A percentile compares a stretch with the other conserved stretches of the same genome.
Evolutionary conservation across 805 yeast genomes (phyloP).

Genomic region (Spathaspora sp.): DNA sequence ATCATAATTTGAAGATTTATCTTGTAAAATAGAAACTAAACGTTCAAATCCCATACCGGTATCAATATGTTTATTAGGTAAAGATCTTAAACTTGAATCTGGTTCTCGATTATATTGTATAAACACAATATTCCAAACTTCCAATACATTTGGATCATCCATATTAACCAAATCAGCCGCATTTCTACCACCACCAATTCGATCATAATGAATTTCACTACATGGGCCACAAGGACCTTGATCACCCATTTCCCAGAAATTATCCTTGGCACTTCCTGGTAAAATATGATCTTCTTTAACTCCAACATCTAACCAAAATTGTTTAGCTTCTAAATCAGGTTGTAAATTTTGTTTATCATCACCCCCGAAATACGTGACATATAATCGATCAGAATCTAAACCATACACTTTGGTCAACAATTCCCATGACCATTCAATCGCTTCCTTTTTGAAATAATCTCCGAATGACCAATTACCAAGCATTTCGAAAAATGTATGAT

Average conservation of each 20-base stretch:
- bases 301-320: slow-evolving; percentile 83
- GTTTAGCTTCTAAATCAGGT: slow-evolving; percentile 92
- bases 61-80: slow-evolving; percentile 95
- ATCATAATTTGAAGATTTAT: slow-evolving; percentile 90
- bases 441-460: slow-evolving; percentile 95
- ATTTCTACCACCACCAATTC: slow-evolving; percentile 98
- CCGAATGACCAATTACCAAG: slow-evolving; percentile 99
- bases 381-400: slow-evolving; percentile 71
- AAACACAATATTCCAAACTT: slow-evolving; percentile 96
- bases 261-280: slow-evolving; percentile 87
- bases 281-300: slow-evolving; percentile 88
- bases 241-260: slow-evolving; percentile 99
- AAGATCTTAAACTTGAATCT: slow-evolving; percentile 69
- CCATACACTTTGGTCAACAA: slow-evolving; percentile 83
- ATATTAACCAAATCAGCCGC: slow-evolving; percentile 86
- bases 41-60: slow-evolving; percentile 99
- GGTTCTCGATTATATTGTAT: slow-evolving; percentile 96
- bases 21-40: slow-evolving; percentile 89
- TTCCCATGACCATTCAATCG: slow-evolving; percentile 87
- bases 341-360: slow-evolving; percentile 76
- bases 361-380: slow-evolving; percentile 96
- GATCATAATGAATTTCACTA: slow-evolving; percentile 94
- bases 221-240: slow-evolving; percentile 99
- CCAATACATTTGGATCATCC: slow-evolving; percentile 98
- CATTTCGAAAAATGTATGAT: slow-evolving; percentile 99